Conservation (phyloP, 805 yeast genomes). For the Geotrichum ghanense region DNA sequence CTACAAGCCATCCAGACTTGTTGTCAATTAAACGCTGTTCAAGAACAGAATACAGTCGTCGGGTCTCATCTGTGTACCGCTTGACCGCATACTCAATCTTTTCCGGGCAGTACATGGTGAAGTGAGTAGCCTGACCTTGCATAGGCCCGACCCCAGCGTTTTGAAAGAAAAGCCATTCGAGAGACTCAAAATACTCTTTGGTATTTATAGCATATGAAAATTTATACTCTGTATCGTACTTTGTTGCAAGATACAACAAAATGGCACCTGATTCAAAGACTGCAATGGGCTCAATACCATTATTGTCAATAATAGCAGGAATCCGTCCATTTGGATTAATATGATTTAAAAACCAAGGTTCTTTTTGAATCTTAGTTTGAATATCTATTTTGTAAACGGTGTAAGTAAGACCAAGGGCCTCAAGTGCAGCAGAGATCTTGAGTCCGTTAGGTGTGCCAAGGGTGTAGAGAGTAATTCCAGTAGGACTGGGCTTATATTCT, state of each 20-base stretch:
- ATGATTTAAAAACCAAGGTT: slow-evolving; percentile 39
- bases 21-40: slow-evolving; percentile 39
- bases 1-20: slow-evolving; percentile 42
- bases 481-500: background rate
- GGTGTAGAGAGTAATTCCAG: slow-evolving; percentile 31
- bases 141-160: slow-evolving; percentile 51
- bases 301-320: slow-evolving; percentile 34
- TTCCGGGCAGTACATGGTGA: slow-evolving; percentile 34
- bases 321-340: slow-evolving; percentile 55
- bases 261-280: slow-evolving; percentile 55
- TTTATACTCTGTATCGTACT: slow-evolving; percentile 44
- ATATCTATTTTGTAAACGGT: slow-evolving; percentile 32
- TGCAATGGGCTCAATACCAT: slow-evolving; percentile 18
- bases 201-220: slow-evolving; percentile 28
- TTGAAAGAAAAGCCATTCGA: slow-evolving; percentile 44
- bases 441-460: slow-evolving; percentile 33
- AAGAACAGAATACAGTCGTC: slow-evolving; percentile 42
- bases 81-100: slow-evolving; percentile 39
- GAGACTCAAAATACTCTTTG: slow-evolving; percentile 31
- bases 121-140: slow-evolving; percentile 51
- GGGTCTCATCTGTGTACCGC: slow-evolving; percentile 40
- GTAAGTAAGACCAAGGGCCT: slow-evolving; percentile 25
- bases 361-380: slow-evolving; percentile 35
- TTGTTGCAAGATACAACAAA: slow-evolving; percentile 45
- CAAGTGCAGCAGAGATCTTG: slow-evolving; percentile 28